phyloP scores from a whole-genome alignment of 2,329 filamentous ascomycete species.

The Cryphonectria carpinicola region DNA sequence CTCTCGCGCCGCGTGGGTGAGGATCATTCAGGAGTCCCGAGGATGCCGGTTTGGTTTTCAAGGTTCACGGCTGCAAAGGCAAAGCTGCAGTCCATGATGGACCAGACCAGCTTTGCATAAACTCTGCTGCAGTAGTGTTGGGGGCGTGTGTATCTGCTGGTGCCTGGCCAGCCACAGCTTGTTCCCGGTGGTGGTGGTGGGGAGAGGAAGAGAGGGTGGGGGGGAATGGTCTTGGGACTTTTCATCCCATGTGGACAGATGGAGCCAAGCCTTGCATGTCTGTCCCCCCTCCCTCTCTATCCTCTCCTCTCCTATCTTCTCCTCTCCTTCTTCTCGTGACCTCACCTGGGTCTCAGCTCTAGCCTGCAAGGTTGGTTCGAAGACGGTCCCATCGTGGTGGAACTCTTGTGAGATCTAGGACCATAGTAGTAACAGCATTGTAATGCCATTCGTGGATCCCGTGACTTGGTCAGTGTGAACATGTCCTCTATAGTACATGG shows the following conservation, averaged over 20 bases:
- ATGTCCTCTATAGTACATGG: neutral
- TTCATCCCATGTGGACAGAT: neutral
- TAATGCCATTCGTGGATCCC: neutral
- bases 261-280: neutral
- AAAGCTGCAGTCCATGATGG: neutral
- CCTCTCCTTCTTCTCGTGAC: neutral
- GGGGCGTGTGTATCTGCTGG: constrained; percentile 8
- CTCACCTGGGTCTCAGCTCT: neutral
- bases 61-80: neutral
- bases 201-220: neutral
- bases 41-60: neutral
- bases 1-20: neutral
- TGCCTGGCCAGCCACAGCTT: constrained; percentile 1
- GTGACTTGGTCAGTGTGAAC: neutral
- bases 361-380: neutral
- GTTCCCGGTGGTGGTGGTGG: neutral
- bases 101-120: neutral
- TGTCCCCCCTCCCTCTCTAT: neutral
- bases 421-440: neutral
- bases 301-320: neutral
- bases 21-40: neutral
- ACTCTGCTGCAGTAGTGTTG: constrained; percentile 12
- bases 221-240: neutral
- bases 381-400: neutral
- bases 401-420: neutral